Evolutionary conservation across 2,329 filamentous ascomycete species (phyloP).

Genomic region (Pseudopyricularia javanii): DNA sequence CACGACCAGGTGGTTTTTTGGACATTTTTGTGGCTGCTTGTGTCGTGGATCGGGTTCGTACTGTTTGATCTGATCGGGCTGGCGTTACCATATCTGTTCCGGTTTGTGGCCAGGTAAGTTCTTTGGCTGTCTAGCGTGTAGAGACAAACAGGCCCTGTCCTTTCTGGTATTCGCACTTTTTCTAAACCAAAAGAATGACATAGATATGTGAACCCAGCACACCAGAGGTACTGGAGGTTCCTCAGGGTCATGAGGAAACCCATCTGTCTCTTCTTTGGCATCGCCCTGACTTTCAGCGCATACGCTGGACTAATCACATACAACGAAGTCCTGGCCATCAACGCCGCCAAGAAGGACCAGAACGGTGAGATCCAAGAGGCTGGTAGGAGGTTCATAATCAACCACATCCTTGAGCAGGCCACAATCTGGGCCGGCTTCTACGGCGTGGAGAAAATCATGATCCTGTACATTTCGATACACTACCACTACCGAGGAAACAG

Average conservation of each 20-base stretch:
- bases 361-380: background rate
- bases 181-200: background rate
- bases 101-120: conserved; percentile 12
- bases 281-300: conserved; percentile 6
- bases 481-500: conserved; percentile 14
- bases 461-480: conserved; percentile 16
- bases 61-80: conserved; percentile 9
- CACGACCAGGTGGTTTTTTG: conserved; percentile 10
- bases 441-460: conserved; percentile 14
- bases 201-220: conserved; percentile 16
- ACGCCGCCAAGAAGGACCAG: conserved; percentile 5
- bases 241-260: conserved; percentile 12
- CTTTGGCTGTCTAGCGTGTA: background rate
- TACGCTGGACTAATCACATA: conserved; percentile 5
- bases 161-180: too few species aligned
- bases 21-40: conserved; percentile 10
- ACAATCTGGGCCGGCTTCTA: conserved; percentile 15
- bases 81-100: conserved; percentile 12
- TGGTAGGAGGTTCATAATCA: conserved; percentile 7
- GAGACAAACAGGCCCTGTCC: background rate
- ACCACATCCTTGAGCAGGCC: conserved; percentile 10
- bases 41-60: conserved; percentile 11
- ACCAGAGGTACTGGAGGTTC: conserved; percentile 15
- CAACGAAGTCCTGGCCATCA: conserved; percentile 8
- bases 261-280: conserved; percentile 10